These are phyloP conservation scores for Cutaneotrichosporon daszewskae DNA, from an alignment of 1,284 basidiomycete genomes.

Conservation along the genomic window DNA sequence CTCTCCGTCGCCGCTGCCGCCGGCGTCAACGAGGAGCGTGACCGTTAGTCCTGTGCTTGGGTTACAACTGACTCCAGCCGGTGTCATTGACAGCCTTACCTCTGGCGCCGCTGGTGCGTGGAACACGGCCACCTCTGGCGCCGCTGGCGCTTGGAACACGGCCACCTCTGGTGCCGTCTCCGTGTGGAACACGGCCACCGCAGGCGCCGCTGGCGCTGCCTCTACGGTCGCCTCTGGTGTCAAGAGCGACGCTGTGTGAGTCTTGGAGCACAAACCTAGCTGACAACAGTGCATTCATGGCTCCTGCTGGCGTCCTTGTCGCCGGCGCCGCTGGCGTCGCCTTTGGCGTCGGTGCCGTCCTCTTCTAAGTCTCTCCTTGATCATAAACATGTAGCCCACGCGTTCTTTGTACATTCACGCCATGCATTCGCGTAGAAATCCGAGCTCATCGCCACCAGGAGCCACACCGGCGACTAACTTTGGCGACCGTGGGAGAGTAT, in stretches of 20 bases:
- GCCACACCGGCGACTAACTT: too few relatives aligned
- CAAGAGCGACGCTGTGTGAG: constrained; percentile 1
- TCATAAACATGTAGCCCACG: not conserved
- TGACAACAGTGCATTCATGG: too few relatives aligned
- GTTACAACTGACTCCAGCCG: not conserved
- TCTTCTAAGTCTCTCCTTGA: constrained; percentile 8
- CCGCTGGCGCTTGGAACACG: constrained; percentile 8
- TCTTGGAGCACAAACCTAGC: too few relatives aligned
- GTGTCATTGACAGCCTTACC: not conserved
- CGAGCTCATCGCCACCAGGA: not conserved
- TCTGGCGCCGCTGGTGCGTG: constrained; percentile 7
- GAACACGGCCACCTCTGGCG: constrained; percentile 12
- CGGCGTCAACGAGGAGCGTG: not conserved
- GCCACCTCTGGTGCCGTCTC: constrained; percentile 10
- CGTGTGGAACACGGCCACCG: constrained; percentile 12
- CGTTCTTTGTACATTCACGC: not conserved
- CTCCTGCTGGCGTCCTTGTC: constrained; percentile 7
- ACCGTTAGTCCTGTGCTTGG: not conserved
- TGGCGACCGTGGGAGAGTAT: not conserved
- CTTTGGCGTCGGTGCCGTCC: constrained; percentile 7
- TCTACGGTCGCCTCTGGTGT: constrained; percentile 2
- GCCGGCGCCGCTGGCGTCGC: constrained; percentile 12
- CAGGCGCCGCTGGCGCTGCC: constrained; percentile 5
- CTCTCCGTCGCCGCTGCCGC: not conserved
- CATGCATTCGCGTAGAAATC: not conserved